Evolutionary conservation across 495 filamentous ascomycete species (phyloP).

Genomic region (Parachaetomium inaequale): DNA sequence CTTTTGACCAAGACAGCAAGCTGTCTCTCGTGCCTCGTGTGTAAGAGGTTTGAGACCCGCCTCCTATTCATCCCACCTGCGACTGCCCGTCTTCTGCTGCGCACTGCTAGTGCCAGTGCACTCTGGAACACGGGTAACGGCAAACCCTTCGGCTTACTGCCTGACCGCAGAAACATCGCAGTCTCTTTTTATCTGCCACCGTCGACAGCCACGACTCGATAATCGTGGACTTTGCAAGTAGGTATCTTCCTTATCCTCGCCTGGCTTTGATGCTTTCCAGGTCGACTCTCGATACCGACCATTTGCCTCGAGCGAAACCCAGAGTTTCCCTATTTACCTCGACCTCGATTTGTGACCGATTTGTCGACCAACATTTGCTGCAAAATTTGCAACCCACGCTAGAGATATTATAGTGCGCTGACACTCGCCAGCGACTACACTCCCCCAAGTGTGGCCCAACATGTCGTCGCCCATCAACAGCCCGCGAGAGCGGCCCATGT

Average conservation of each 20-base stretch:
- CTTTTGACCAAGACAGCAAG: not conserved
- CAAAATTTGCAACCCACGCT: not conserved
- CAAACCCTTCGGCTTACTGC: not conserved
- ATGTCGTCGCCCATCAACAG: constrained; percentile 17
- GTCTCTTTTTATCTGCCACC: not conserved
- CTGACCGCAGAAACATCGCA: not conserved
- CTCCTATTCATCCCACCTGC: not conserved
- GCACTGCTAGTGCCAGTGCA: not conserved
- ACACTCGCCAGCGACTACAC: not conserved
- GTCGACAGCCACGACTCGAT: not conserved
- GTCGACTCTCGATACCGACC: not conserved
- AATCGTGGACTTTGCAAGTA: not conserved
- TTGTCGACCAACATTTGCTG: not conserved
- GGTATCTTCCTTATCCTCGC: not conserved
- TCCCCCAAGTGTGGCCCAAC: not conserved
- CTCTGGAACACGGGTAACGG: constrained; percentile 4
- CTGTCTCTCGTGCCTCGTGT: not conserved
- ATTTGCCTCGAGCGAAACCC: not conserved
- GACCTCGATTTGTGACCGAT: not conserved
- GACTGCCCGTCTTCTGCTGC: not conserved
- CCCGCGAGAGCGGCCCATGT: constrained; percentile 11
- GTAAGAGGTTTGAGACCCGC: not conserved
- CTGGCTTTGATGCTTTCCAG: not conserved
- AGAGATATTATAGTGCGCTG: not conserved
- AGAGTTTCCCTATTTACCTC: not conserved